A percentile compares a stretch with the other conserved stretches of the same genome.
phyloP scores from a whole-genome alignment of 2,329 filamentous ascomycete species.

The Bisporella sp. region DNA sequence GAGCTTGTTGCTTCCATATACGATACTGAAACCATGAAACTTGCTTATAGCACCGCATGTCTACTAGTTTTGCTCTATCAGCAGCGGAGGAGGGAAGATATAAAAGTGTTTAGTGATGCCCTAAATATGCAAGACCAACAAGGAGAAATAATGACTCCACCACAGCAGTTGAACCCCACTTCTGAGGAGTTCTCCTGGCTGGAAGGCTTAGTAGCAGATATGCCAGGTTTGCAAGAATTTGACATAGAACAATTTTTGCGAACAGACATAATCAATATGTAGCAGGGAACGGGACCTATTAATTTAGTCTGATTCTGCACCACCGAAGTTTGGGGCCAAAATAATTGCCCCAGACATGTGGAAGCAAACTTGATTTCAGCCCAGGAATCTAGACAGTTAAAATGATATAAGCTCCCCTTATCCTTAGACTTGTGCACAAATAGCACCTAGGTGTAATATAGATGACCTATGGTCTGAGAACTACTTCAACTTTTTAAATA shows the following conservation, averaged over 20 bases:
- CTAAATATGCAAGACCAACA: background rate
- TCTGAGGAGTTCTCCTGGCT: conserved; percentile 2
- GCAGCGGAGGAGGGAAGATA: conserved; percentile 2
- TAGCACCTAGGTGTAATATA: too few species aligned
- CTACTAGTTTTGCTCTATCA: conserved; percentile 2
- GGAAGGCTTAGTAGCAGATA: conserved; percentile 1
- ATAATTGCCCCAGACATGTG: too few species aligned
- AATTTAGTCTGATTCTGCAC: too few species aligned
- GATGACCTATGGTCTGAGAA: too few species aligned
- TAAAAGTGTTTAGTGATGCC: background rate
- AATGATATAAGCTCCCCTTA: too few species aligned
- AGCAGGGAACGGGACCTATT: too few species aligned
- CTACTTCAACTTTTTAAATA: too few species aligned
- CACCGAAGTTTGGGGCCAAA: too few species aligned
- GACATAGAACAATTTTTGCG: background rate
- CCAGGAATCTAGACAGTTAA: too few species aligned
- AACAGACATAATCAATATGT: background rate
- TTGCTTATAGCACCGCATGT: conserved; percentile 5
- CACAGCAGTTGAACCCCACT: background rate
- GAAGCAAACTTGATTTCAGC: too few species aligned
- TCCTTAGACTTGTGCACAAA: too few species aligned
- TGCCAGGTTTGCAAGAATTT: background rate
- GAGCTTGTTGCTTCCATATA: conserved; percentile 1
- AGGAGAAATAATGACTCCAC: background rate
- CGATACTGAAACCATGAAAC: conserved; percentile 1